phyloP scores from a whole-genome alignment of 2,329 filamentous ascomycete genomes.

The Tolypocladium inflatum region DNA sequence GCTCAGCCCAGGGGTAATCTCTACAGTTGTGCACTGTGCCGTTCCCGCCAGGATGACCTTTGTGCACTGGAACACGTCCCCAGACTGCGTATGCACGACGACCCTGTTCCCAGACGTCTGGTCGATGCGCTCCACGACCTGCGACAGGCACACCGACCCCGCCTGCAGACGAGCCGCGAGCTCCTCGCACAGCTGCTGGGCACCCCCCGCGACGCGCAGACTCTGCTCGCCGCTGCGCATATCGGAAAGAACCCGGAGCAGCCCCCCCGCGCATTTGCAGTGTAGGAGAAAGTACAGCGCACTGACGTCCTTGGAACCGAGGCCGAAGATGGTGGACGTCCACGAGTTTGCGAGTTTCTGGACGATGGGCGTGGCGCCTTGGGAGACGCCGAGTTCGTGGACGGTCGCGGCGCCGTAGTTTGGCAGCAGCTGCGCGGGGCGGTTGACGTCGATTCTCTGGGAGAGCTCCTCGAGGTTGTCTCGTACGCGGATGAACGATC shows the following conservation, averaged over 20 bases:
- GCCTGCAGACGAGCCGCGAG: constrained; percentile 6
- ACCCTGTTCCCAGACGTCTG: constrained; percentile 7
- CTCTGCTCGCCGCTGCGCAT: not conserved
- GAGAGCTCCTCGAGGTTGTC: constrained; percentile 11
- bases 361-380: constrained; percentile 9
- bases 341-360: constrained; percentile 10
- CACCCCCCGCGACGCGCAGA: constrained; percentile 2
- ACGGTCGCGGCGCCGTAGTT: constrained; percentile 11
- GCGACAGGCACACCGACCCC: constrained; percentile 6
- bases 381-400: constrained; percentile 9
- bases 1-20: constrained; percentile 7
- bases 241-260: constrained; percentile 5
- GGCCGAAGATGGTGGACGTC: constrained; percentile 14
- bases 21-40: constrained; percentile 5
- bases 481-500: constrained; percentile 8
- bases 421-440: constrained; percentile 6
- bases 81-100: constrained; percentile 6
- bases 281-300: constrained; percentile 12
- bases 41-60: constrained; percentile 10
- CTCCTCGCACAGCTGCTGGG: constrained; percentile 4
- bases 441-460: constrained; percentile 9
- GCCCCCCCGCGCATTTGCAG: constrained; percentile 13
- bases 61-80: constrained; percentile 8
- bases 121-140: constrained; percentile 9
- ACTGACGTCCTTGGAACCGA: constrained; percentile 8